These are phyloP conservation scores for Fusarium protoensiforme DNA, from an alignment of 2,329 filamentous ascomycete species.

Conservation along the genomic window DNA sequence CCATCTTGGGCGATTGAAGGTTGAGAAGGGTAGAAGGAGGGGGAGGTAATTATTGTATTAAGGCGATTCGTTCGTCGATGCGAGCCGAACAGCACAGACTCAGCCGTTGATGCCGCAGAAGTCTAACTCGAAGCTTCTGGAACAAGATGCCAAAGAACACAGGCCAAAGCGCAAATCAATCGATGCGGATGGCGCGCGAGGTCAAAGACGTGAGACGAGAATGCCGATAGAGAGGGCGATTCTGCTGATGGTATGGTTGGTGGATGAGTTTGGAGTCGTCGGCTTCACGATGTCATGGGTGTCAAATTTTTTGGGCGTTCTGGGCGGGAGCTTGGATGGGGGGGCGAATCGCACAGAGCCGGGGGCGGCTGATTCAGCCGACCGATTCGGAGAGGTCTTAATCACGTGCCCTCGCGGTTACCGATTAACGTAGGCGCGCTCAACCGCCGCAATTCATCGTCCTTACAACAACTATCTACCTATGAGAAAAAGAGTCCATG, in stretches of 20 bases:
- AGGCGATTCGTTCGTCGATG: conserved; percentile 4
- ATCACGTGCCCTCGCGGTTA: conserved; percentile 36
- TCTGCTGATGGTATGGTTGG: conserved; percentile 30
- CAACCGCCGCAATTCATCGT: neutral
- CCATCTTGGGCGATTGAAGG: conserved; percentile 71
- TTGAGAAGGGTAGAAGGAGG: neutral
- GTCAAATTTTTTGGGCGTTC: conserved; percentile 43
- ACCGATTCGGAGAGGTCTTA: conserved; percentile 30
- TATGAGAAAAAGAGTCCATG: too few species aligned
- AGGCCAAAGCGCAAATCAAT: neutral
- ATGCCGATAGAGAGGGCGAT: conserved; percentile 25
- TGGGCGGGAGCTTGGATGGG: conserved; percentile 9
- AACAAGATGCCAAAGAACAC: neutral
- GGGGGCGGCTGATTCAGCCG: conserved; percentile 38
- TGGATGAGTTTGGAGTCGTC: conserved; percentile 39
- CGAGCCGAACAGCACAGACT: neutral
- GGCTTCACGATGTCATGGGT: conserved; percentile 41
- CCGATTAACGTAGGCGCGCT: neutral
- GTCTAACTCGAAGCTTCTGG: conserved; percentile 5
- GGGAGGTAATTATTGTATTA: conserved; percentile 15
- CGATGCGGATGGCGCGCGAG: neutral
- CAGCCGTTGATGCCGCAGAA: neutral
- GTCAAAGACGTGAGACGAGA: neutral
- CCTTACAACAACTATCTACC: neutral
- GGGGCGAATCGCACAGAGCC: neutral